phyloP scores from a whole-genome alignment of 2,329 filamentous ascomycete genomes.

The Coleophoma eucalyptorum region DNA sequence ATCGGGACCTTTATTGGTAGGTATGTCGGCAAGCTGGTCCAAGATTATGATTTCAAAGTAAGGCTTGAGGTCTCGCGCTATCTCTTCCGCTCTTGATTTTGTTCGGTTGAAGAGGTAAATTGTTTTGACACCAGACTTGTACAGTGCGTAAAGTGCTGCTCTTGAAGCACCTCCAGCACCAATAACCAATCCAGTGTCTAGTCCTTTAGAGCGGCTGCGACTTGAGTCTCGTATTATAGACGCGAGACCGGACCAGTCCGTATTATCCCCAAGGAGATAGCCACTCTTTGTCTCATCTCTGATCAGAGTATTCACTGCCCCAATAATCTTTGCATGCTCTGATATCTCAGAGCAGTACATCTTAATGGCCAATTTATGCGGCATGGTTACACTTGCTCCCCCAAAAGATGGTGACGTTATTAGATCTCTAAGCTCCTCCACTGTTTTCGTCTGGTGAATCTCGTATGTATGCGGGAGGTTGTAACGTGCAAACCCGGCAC shows the following conservation, averaged over 20 bases:
- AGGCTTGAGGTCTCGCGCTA: background rate
- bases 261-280: slow-evolving; percentile 67
- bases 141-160: slow-evolving; percentile 70
- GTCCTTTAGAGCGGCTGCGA: slow-evolving; percentile 40
- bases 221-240: slow-evolving; percentile 66
- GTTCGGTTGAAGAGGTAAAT: slow-evolving; percentile 63
- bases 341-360: background rate
- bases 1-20: background rate
- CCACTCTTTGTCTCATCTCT: slow-evolving; percentile 43
- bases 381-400: background rate
- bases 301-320: background rate
- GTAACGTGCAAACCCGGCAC: background rate
- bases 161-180: slow-evolving; percentile 70
- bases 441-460: slow-evolving; percentile 1
- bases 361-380: background rate
- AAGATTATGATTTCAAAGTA: slow-evolving; percentile 1
- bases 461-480: slow-evolving; percentile 1
- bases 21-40: background rate
- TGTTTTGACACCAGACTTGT: slow-evolving; percentile 68
- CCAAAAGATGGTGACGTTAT: background rate
- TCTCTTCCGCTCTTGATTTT: background rate
- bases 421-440: background rate
- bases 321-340: background rate
- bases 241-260: slow-evolving; percentile 73
- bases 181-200: slow-evolving; percentile 49